Evolutionary conservation across 2,329 filamentous ascomycete species (phyloP), one percentile per base, ranked within the genome.

Genomic region (Xylariaceae sp.): DNA sequence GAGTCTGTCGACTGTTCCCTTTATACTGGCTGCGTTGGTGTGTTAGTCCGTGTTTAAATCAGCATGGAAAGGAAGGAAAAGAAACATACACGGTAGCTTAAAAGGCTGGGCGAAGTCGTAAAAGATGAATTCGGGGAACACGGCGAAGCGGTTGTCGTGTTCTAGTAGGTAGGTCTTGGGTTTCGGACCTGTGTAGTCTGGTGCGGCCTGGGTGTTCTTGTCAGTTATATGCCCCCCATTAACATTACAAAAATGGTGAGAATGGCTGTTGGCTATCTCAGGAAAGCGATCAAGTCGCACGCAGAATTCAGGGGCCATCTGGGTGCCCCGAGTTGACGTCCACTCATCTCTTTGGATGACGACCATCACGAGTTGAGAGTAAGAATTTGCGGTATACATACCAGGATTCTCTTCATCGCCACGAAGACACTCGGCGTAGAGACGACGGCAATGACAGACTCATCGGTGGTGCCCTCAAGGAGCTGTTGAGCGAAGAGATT

Each of bases 391-490:
- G 39, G 30, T 13, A 11, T n/a, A 57, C 78, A 69, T 68, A 87
- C 85, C 66, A 88, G 68, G 13, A 89, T 73, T 66, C 92, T 92
- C 73, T 88, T 89, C 56, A 92, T 68, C 53, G 88, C 86, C 17
- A 93, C 82, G 73, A 92, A 93, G 1, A 88, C 88, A 71, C 88
- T 92, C 8, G 89, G 89, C 10, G 88, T 82, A 30, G 88, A 91
- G 5, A 93, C 80, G 2, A 92, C 82, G 3, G 82, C 88, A 65
- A 93, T 85, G 2, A 75, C 78, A 35, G 80, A 84, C 8, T 81
- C 77, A 2, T 78, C 72, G 1, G 79, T 83, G 1, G 83, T 79
- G 52, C 80, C 86, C 3, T 83, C 77, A 1, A 93, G 79, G 39
- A 94, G 77, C 67, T 89, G 81, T 57, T 78, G 76, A 1, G 88